phyloP scores from a whole-genome alignment of 257 asterid genomes.

The Plantago major region DNA sequence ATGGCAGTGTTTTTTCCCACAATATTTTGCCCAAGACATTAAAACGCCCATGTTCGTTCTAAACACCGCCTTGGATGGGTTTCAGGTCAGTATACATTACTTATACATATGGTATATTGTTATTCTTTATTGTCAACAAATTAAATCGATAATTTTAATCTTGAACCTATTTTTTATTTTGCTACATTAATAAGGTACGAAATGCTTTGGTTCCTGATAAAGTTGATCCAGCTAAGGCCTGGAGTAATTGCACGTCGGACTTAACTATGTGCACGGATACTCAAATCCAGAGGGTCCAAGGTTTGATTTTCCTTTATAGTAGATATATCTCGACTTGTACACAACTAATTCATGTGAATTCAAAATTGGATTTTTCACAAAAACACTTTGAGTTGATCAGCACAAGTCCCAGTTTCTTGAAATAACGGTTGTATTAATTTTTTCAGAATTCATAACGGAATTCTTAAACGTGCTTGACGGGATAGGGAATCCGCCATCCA shows the following conservation, averaged over 20 bases:
- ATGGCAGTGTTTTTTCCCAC: constrained; percentile 87
- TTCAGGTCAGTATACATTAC: constrained; percentile 63
- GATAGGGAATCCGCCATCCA: constrained; percentile 46
- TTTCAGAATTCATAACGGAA: constrained; percentile 43
- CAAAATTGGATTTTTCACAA: too few relatives aligned
- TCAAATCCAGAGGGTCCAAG: constrained; percentile 53
- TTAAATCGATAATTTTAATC: too few relatives aligned
- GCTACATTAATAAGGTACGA: constrained; percentile 30
- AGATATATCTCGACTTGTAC: too few relatives aligned
- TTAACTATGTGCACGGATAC: constrained; percentile 45
- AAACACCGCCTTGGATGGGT: constrained; percentile 84
- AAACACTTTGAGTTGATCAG: too few relatives aligned
- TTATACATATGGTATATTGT: neutral
- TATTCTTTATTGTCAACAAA: neutral
- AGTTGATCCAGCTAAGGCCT: constrained; percentile 55
- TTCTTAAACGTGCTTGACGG: constrained; percentile 47
- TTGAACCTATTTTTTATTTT: constrained; percentile 1
- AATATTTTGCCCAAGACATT: constrained; percentile 49
- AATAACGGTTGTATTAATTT: neutral
- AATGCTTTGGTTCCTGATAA: constrained; percentile 59
- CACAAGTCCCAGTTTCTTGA: too few relatives aligned
- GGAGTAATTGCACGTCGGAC: constrained; percentile 60
- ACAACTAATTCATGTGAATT: too few relatives aligned
- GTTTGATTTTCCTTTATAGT: too few relatives aligned
- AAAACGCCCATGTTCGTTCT: constrained; percentile 68